Evolutionary conservation across 192 early-diverging fungal genomes (phyloP).

Genomic region (Linderina pennispora): DNA sequence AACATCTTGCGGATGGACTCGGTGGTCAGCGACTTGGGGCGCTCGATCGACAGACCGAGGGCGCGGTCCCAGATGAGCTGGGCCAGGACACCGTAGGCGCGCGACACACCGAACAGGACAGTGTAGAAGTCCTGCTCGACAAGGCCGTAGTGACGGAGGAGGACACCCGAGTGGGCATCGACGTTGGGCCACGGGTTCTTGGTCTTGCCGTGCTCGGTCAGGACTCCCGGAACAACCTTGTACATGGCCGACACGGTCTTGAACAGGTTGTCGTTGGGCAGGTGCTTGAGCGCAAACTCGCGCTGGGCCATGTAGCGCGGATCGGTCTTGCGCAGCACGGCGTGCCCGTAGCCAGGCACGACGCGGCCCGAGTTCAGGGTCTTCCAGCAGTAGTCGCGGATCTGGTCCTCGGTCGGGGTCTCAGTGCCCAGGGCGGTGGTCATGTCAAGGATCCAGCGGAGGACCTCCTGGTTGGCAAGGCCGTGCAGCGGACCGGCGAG

Average conservation of each 20-base stretch:
- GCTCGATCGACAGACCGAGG: constrained; percentile 89
- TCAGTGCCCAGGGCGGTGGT: constrained; percentile 75
- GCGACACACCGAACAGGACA: constrained; percentile 98
- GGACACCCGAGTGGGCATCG: constrained; percentile 97
- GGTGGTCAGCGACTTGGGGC: constrained; percentile 87
- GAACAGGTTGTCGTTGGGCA: constrained; percentile 95
- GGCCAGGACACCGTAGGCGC: constrained; percentile 90
- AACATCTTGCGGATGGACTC: constrained; percentile 85
- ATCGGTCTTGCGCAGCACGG: constrained; percentile 94
- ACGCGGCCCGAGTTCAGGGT: constrained; percentile 95
- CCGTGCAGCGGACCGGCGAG: constrained; percentile 99
- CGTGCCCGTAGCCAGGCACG: constrained; percentile 98
- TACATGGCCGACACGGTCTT: constrained; percentile 94
- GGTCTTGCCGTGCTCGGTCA: constrained; percentile 99
- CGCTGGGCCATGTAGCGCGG: constrained; percentile 98
- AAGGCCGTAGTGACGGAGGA: constrained; percentile 93
- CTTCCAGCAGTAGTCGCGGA: constrained; percentile 95
- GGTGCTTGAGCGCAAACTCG: constrained; percentile 97
- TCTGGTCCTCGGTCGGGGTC: constrained; percentile 83
- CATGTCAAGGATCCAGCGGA: constrained; percentile 96
- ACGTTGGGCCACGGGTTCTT: constrained; percentile 99
- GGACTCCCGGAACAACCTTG: constrained; percentile 93
- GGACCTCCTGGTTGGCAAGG: constrained; percentile 99
- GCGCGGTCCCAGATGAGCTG: constrained; percentile 98
- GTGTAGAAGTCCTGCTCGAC: constrained; percentile 99